Conservation (phyloP, 2,329 filamentous ascomycete species). For the Epichloe uncinata region DNA sequence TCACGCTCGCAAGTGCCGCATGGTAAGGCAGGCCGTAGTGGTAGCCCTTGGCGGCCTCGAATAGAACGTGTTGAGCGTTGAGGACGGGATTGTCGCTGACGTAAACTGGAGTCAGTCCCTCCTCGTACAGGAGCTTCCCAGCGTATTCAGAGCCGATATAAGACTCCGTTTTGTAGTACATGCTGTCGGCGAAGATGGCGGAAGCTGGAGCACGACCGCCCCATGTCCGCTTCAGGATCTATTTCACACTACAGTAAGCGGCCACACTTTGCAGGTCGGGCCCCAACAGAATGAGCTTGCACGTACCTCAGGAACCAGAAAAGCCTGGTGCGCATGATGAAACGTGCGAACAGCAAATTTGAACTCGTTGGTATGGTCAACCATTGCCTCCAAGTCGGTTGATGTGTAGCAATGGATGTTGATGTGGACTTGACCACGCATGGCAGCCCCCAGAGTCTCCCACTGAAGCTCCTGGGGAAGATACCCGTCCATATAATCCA, state of each 20-base stretch:
- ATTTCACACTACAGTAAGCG: not conserved
- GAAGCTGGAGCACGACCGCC: slow-evolving; percentile 40
- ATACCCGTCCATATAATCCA: slow-evolving; percentile 39
- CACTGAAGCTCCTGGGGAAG: slow-evolving; percentile 51
- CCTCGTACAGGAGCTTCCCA: slow-evolving; percentile 51
- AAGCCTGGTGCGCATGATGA: slow-evolving; percentile 57
- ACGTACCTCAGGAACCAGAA: slow-evolving; percentile 47
- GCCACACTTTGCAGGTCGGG: not conserved
- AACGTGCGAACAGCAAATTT: slow-evolving; percentile 53
- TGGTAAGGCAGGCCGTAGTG: slow-evolving; percentile 49
- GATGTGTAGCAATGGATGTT: slow-evolving; percentile 63
- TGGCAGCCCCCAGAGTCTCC: slow-evolving; percentile 48
- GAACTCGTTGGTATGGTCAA: slow-evolving; percentile 61
- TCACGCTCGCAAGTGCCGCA: slow-evolving; percentile 43
- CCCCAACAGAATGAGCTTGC: not conserved
- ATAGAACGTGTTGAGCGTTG: slow-evolving; percentile 56
- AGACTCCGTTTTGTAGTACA: slow-evolving; percentile 58
- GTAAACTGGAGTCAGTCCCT: slow-evolving; percentile 51
- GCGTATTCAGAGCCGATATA: slow-evolving; percentile 52
- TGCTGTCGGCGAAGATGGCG: slow-evolving; percentile 58
- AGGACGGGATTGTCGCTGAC: slow-evolving; percentile 58
- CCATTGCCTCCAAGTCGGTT: slow-evolving; percentile 54
- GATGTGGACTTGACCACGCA: slow-evolving; percentile 54
- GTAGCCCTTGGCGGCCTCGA: slow-evolving; percentile 48
- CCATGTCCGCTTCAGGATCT: slow-evolving; percentile 44